phyloP scores from a whole-genome alignment of 2,329 filamentous ascomycete genomes.

The Chlorencoelia australis region DNA sequence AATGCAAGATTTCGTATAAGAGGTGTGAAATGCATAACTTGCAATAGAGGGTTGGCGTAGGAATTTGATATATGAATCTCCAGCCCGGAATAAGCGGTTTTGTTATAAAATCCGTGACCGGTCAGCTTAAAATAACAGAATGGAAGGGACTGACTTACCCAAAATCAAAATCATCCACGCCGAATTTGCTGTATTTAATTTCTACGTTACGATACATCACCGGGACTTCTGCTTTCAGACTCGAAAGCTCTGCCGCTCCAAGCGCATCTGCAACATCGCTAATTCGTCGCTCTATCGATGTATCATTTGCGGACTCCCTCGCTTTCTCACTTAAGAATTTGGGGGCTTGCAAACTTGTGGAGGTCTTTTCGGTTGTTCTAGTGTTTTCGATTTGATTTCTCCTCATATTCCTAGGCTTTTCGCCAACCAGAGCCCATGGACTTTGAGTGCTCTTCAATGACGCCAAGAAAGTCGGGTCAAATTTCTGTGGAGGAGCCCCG shows the following conservation, averaged over 20 bases:
- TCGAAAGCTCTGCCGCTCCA: conserved; percentile 60
- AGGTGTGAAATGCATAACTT: conserved; percentile 85
- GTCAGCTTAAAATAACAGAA: conserved; percentile 12
- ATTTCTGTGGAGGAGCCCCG: conserved; percentile 67
- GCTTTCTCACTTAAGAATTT: conserved; percentile 95
- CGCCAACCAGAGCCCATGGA: conserved; percentile 70
- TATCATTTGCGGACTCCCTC: conserved; percentile 49
- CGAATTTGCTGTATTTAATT: conserved; percentile 98
- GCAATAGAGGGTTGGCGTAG: conserved; percentile 85
- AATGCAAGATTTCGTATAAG: conserved; percentile 79
- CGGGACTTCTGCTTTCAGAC: conserved; percentile 71
- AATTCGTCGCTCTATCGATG: conserved; percentile 30
- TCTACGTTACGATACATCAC: conserved; percentile 88
- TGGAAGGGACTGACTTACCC: conserved; percentile 43
- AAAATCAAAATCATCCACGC: conserved; percentile 99
- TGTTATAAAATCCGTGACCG: conserved; percentile 72
- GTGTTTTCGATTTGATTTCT: conserved; percentile 81
- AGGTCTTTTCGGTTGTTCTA: conserved; percentile 49
- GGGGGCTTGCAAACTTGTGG: conserved; percentile 58
- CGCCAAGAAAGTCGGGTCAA: conserved; percentile 61
- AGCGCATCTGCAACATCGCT: conserved; percentile 54
- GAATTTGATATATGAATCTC: conserved; percentile 97
- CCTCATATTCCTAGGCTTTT: conserved; percentile 57
- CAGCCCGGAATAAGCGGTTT: conserved; percentile 79
- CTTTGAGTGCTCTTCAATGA: conserved; percentile 61